Evolutionary conservation across 2,329 filamentous ascomycete genomes (phyloP), one percentile per base, ranked within the genome.

Genomic region (Apiospora marii): DNA sequence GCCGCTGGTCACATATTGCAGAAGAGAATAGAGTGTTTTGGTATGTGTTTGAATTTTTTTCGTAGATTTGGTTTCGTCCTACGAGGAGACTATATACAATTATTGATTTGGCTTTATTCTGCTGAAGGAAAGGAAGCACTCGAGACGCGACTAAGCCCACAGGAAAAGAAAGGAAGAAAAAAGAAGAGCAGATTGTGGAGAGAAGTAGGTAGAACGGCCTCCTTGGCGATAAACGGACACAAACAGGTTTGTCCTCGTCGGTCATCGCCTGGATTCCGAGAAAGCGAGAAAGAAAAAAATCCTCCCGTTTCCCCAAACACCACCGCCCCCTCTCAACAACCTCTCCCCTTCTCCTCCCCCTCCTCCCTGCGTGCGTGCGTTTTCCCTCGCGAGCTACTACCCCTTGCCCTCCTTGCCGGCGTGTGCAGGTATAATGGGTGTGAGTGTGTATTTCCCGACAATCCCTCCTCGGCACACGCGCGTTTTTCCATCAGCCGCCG

Each of bases 31-130:
- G 0, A 41, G 7, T 64, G 58, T 64, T 64, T 64, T 41, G 58
- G 10, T 64, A 64, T 64, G 34, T 41, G 34, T 64, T 64, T 41
- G 58, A 19, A 64, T 64, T 64, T 64, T 64, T 37, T 41, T 64
- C 58, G 58, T 64, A 64, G 58, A 64, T 64, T 41, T 64, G 34
- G 58, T 41, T 58, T 58, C 14, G 58, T 64, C 58, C 58, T 64
- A 64, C 58, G 58, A 64, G 53, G 53, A 61, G 58, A 64, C 58
- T 64, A 64, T 64, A 64, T 64, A 64, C 34, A 64, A 64, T 64
- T 64, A 64, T 34, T 61, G 30, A 61, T 37, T 34, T 41, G 58
- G 34, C 58, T 41, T 64, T 64, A 64, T n/a, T 37, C n/a, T 34
- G 58, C 34, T 41, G 16, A 64, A 41, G 58, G 30, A 37, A 41